These are phyloP conservation scores for Henningerozyma blattae DNA, from an alignment of 805 yeast species.

Conservation along the genomic window DNA sequence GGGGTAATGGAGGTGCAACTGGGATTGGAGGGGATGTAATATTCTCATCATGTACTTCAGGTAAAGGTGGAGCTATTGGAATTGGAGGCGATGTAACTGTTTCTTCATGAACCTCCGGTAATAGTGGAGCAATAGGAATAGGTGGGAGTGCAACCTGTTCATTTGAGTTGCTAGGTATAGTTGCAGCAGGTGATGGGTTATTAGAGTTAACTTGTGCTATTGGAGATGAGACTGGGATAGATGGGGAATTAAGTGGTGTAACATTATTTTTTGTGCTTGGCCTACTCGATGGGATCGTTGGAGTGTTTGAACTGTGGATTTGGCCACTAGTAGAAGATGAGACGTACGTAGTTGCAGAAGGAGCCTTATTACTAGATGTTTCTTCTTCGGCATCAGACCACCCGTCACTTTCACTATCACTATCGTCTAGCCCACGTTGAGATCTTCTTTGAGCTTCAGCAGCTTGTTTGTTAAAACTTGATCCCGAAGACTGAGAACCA, in stretches of 20 bases:
- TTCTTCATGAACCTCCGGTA: conserved; percentile 17
- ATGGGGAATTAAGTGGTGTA: not conserved
- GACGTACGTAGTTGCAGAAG: conserved; percentile 23
- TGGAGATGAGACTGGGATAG: conserved; percentile 9
- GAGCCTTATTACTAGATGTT: conserved; percentile 18
- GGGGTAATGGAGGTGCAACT: conserved; percentile 2
- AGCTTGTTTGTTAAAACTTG: conserved; percentile 38
- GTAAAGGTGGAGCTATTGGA: conserved; percentile 35
- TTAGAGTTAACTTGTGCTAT: not conserved
- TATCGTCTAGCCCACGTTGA: conserved; percentile 39
- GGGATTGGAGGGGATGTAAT: conserved; percentile 2
- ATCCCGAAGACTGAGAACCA: too few species aligned
- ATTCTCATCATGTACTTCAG: conserved; percentile 8
- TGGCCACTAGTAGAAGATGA: not conserved
- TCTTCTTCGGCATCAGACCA: conserved; percentile 28
- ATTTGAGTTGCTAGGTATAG: conserved; percentile 5
- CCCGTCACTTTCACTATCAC: conserved; percentile 24
- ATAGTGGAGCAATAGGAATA: conserved; percentile 22
- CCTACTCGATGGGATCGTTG: conserved; percentile 14
- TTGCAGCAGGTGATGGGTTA: conserved; percentile 7
- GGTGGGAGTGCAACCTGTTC: not conserved
- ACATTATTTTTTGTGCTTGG: conserved; percentile 9
- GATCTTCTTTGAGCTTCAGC: conserved; percentile 63
- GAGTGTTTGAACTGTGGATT: not conserved
- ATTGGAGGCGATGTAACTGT: conserved; percentile 21